phyloP scores from a whole-genome alignment of 805 yeast genomes.

The Metschnikowia dekortorum region DNA sequence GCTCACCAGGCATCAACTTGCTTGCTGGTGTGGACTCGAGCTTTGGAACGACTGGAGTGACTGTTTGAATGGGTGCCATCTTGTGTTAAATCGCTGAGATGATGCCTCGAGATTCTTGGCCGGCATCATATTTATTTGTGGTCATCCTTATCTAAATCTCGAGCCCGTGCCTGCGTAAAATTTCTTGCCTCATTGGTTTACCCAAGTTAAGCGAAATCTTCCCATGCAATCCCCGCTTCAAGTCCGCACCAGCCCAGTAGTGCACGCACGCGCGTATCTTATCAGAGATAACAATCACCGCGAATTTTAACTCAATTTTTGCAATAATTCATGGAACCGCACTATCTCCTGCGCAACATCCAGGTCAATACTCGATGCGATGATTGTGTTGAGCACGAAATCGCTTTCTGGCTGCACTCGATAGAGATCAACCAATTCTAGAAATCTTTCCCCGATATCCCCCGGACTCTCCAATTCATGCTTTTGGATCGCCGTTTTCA shows the following conservation, averaged over 20 bases:
- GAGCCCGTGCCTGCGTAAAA: not conserved
- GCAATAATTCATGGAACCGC: constrained; percentile 27
- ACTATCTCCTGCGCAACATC: constrained; percentile 36
- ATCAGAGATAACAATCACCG: constrained; percentile 1
- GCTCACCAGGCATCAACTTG: constrained; percentile 23
- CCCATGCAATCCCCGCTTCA: not conserved
- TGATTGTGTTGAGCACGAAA: constrained; percentile 31
- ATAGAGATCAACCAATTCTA: constrained; percentile 16
- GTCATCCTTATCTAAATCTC: not conserved
- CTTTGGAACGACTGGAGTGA: not conserved
- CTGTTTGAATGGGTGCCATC: constrained; percentile 5
- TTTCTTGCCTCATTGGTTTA: not conserved
- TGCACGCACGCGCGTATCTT: not conserved
- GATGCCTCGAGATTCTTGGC: not conserved
- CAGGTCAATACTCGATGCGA: constrained; percentile 32
- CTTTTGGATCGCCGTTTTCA: constrained; percentile 15
- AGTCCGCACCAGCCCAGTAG: not conserved
- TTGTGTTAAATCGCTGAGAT: not conserved
- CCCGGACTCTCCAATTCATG: constrained; percentile 10
- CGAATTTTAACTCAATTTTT: constrained; percentile 10
- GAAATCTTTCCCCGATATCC: constrained; percentile 5
- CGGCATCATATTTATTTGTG: not conserved
- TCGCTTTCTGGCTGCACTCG: constrained; percentile 33
- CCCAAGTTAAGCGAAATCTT: not conserved
- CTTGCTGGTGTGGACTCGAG: constrained; percentile 5